phyloP scores from a whole-genome alignment of 2,329 filamentous ascomycete genomes.

The Trichoderma polysporum region DNA sequence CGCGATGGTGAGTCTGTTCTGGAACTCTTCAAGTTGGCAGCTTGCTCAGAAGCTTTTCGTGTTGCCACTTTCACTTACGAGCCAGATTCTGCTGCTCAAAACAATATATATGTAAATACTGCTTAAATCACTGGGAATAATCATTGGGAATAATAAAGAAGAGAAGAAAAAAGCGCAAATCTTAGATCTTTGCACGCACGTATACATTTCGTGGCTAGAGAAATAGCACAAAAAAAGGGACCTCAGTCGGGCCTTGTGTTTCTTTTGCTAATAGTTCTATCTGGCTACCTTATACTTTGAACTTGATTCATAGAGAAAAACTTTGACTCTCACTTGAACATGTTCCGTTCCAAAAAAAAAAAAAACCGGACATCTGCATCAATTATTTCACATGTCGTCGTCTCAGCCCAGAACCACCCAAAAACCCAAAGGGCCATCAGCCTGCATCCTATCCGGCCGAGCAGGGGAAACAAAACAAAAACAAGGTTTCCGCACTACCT shows the following conservation, averaged over 20 bases:
- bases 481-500: background rate
- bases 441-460: background rate
- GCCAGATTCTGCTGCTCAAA: no score
- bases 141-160: background rate
- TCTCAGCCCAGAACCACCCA: conserved; percentile 17
- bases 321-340: background rate
- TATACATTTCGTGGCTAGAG: background rate
- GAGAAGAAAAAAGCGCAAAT: background rate
- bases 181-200: background rate
- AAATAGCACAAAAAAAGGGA: background rate
- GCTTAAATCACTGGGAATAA: no score
- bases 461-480: background rate
- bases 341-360: background rate
- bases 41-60: no score
- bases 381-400: conserved; percentile 22
- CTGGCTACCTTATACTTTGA: background rate
- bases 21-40: no score
- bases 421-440: background rate
- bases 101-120: no score
- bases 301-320: background rate
- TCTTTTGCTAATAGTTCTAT: background rate
- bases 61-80: no score
- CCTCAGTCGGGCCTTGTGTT: background rate
- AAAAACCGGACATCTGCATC: conserved; percentile 12
- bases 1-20: no score